phyloP scores from a whole-genome alignment of 495 filamentous ascomycete genomes.

The Penicillium roqueforti region DNA sequence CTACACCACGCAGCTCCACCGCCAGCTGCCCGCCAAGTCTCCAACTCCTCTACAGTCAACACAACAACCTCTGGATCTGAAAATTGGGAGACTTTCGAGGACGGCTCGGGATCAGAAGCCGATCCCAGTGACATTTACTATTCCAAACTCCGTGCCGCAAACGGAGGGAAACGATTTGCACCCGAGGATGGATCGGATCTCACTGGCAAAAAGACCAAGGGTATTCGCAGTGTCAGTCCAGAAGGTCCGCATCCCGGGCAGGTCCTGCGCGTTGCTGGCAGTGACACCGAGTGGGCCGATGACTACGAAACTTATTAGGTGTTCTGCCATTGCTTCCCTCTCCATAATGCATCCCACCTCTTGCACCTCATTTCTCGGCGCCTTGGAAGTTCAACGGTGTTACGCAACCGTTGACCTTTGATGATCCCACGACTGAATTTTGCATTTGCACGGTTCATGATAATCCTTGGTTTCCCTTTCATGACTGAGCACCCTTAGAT shows the following conservation, averaged over 20 bases:
- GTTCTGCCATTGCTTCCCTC: neutral
- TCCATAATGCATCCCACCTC: slow-evolving; percentile 2
- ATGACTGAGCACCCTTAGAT: slow-evolving; percentile 19
- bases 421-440: slow-evolving; percentile 27
- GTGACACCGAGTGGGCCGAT: slow-evolving; percentile 50
- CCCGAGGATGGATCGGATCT: slow-evolving; percentile 53
- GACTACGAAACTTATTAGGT: slow-evolving; percentile 45
- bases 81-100: slow-evolving; percentile 94
- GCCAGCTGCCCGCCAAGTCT: slow-evolving; percentile 62
- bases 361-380: slow-evolving; percentile 12
- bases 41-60: slow-evolving; percentile 58
- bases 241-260: slow-evolving; percentile 38
- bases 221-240: slow-evolving; percentile 47
- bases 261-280: slow-evolving; percentile 42
- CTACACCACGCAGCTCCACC: slow-evolving; percentile 44
- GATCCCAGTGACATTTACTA: slow-evolving; percentile 75
- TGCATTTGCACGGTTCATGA: slow-evolving; percentile 25
- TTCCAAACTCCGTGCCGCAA: slow-evolving; percentile 65
- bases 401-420: slow-evolving; percentile 20
- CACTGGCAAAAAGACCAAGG: slow-evolving; percentile 51
- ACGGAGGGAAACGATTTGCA: slow-evolving; percentile 55
- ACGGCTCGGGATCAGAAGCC: slow-evolving; percentile 66
- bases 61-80: slow-evolving; percentile 74
- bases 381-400: slow-evolving; percentile 17
- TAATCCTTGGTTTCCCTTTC: slow-evolving; percentile 18